These are phyloP conservation scores for Diatrype stigma DNA, from an alignment of 2,329 filamentous ascomycete species.

Conservation along the genomic window DNA sequence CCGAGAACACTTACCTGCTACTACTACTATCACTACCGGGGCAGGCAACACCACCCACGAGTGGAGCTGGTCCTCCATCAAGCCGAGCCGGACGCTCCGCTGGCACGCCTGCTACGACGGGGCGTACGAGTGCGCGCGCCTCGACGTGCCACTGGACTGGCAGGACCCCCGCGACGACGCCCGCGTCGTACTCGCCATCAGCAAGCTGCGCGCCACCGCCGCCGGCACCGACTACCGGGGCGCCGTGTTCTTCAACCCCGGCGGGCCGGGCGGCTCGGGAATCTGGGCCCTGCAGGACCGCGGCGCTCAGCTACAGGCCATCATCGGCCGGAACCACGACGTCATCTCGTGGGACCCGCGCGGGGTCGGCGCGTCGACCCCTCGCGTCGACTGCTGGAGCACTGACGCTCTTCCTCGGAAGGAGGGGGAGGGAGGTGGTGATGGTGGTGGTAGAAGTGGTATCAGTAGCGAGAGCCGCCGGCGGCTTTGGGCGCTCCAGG, in stretches of 20 bases:
- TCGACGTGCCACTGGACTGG: constrained; percentile 39
- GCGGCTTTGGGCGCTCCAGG: constrained; percentile 40
- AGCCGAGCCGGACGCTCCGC: constrained; percentile 25
- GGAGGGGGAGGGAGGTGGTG: too few relatives aligned
- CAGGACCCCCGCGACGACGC: constrained; percentile 28
- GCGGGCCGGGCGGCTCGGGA: constrained; percentile 46
- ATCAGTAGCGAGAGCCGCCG: too few relatives aligned
- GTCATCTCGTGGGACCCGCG: constrained; percentile 49
- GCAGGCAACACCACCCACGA: neutral
- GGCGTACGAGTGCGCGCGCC: constrained; percentile 32
- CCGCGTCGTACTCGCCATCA: constrained; percentile 33
- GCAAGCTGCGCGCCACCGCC: constrained; percentile 31
- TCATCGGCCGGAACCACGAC: constrained; percentile 39
- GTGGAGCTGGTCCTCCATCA: constrained; percentile 22
- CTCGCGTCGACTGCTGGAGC: constrained; percentile 48
- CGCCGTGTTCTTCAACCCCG: constrained; percentile 37
- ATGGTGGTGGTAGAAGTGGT: too few relatives aligned
- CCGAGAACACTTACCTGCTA: too few relatives aligned
- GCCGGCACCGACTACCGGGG: constrained; percentile 22
- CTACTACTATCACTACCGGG: too few relatives aligned
- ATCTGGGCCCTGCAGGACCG: constrained; percentile 28
- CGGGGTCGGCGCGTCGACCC: constrained; percentile 47
- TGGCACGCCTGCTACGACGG: constrained; percentile 34
- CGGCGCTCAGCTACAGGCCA: constrained; percentile 34
- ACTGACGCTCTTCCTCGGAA: too few relatives aligned